Conservation (phyloP, 163 green algal genomes). For the Scenedesmus sp. region DNA sequence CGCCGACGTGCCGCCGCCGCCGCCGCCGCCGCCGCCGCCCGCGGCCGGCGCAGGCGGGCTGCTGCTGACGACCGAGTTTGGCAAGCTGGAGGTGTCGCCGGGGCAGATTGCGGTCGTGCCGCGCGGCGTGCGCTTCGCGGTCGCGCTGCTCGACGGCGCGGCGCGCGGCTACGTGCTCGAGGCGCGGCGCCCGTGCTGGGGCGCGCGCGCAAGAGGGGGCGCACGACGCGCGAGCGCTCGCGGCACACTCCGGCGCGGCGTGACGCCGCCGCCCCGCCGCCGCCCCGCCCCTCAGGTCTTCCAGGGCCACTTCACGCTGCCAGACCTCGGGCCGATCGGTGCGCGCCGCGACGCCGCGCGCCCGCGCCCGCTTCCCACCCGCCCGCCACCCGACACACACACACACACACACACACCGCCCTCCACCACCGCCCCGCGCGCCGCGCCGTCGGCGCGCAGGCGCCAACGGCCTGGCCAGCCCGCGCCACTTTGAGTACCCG, state of each 20-base stretch:
- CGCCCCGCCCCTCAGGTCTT: no score
- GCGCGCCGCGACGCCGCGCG: conserved; percentile 10
- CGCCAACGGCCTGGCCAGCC: conserved; percentile 90
- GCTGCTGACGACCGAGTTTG: conserved; percentile 89
- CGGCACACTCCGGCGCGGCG: conserved; percentile 54
- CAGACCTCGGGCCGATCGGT: conserved; percentile 95
- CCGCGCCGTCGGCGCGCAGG: conserved; percentile 55
- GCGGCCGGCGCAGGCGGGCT: conserved; percentile 64
- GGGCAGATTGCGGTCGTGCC: conserved; percentile 88
- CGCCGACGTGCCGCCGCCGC: no score
- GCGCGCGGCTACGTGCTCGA: conserved; percentile 70
- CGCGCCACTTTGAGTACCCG: conserved; percentile 88
- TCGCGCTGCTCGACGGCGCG: conserved; percentile 64
- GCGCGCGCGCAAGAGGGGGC: no score
- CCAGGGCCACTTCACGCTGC: conserved; percentile 87
- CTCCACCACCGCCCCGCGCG: neutral
- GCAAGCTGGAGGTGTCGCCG: conserved; percentile 77
- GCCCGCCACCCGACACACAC: no score
- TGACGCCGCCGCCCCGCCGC: no score
- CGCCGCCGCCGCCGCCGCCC: conserved; percentile 15
- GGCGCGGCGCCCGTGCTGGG: no score
- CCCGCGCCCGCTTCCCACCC: no score
- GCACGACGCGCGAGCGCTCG: conserved; percentile 31
- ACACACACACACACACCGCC: no score
- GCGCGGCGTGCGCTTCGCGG: conserved; percentile 85